These are phyloP conservation scores for Reutealis trisperma DNA, from an alignment of 345 rosid genomes.

Conservation along the genomic window DNA sequence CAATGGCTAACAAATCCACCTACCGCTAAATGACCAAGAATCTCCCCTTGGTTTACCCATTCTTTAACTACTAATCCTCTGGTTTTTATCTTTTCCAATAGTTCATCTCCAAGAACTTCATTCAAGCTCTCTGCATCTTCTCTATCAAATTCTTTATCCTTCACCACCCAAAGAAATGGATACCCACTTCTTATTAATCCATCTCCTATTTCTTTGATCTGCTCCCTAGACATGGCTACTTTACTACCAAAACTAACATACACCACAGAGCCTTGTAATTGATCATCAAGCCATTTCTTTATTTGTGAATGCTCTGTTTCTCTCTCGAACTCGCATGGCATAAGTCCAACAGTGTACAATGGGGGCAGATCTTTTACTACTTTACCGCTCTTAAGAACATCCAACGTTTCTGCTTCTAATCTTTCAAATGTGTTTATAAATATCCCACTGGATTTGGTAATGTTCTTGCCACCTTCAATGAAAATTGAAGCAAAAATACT, in stretches of 20 bases:
- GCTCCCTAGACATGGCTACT: conserved; percentile 33
- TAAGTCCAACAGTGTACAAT: conserved; percentile 33
- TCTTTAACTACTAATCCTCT: conserved; percentile 38
- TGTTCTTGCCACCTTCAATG: neutral
- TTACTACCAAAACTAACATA: conserved; percentile 55
- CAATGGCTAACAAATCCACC: conserved; percentile 45
- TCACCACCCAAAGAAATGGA: conserved; percentile 47
- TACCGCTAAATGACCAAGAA: conserved; percentile 36
- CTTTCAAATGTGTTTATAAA: conserved; percentile 42
- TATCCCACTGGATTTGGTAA: conserved; percentile 29
- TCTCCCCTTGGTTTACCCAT: conserved; percentile 47
- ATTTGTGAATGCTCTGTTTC: neutral
- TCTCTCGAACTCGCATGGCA: conserved; percentile 26
- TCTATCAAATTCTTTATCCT: conserved; percentile 33
- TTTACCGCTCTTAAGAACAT: conserved; percentile 20
- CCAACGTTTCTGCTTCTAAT: conserved; percentile 32
- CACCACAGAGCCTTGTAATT: conserved; percentile 38
- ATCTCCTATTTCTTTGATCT: conserved; percentile 41
- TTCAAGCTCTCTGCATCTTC: conserved; percentile 38
- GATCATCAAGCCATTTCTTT: conserved; percentile 41
- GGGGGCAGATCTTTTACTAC: conserved; percentile 26
- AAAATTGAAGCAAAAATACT: conserved; percentile 21
- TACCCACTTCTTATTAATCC: conserved; percentile 39
- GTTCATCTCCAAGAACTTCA: conserved; percentile 27
- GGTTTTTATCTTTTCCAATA: conserved; percentile 15